These are phyloP conservation scores for Agrostemma githago DNA, from an alignment of 148 eudicot species.

Conservation along the genomic window DNA sequence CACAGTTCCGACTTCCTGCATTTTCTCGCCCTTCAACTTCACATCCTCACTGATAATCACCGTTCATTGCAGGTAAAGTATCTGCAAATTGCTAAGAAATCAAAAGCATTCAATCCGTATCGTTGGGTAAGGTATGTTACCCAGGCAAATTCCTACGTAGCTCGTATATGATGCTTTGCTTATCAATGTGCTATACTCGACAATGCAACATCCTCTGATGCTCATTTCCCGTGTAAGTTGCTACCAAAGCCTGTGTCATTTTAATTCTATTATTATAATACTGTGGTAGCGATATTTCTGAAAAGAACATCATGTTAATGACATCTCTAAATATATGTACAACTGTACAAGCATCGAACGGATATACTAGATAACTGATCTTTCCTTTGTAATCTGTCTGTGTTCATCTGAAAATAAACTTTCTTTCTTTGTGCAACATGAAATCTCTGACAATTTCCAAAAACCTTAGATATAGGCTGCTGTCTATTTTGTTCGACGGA, in stretches of 20 bases:
- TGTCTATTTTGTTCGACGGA: neutral
- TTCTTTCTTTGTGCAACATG: neutral
- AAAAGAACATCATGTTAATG: neutral
- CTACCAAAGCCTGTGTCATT: neutral
- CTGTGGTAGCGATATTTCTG: neutral
- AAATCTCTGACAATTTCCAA: neutral
- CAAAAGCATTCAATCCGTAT: constrained; percentile 64
- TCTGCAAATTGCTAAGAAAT: constrained; percentile 76
- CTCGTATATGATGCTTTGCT: constrained; percentile 51
- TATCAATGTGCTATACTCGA: neutral
- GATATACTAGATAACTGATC: neutral
- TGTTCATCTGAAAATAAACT: neutral
- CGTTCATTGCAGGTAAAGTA: constrained; percentile 57
- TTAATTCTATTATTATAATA: neutral
- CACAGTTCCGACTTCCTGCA: neutral
- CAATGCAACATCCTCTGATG: neutral
- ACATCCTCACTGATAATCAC: neutral
- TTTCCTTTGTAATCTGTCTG: neutral
- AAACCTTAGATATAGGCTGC: neutral
- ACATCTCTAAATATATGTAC: neutral
- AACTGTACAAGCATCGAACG: neutral
- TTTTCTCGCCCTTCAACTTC: neutral
- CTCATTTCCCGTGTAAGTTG: neutral
- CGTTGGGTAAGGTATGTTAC: constrained; percentile 92
- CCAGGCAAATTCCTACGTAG: constrained; percentile 79